Base-by-base conservation (phyloP, 345 rosid species). In the Lepidium didymum region DNA sequence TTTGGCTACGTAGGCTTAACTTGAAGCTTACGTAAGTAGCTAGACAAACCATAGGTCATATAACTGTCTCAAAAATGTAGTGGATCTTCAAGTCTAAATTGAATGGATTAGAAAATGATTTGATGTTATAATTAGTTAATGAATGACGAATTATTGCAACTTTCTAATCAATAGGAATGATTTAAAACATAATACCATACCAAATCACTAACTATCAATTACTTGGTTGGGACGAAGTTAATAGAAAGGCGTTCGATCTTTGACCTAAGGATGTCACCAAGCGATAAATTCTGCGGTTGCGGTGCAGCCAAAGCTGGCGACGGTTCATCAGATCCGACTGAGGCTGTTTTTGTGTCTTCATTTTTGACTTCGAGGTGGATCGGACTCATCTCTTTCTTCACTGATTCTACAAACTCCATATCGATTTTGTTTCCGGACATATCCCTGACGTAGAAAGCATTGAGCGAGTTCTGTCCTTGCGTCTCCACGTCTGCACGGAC, bases 1-100 rank as follows among this genome's bases (percentile, higher is more conserved):
- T 93, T 27, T 93, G 98, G 97, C 84, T 93, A 57, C 78, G 98
- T 64, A 83, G 98, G 77, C 59, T 90, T 67, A 88, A 93, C 75
- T 8, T 77, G 67, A 80, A 47, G 79, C 73, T 80, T 11, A 59
- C 36, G 55, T 89, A 82, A 57, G 27, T 8, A 43, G 11, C 33
- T 29, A 29, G 33, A 29, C 34, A 2, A 35, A 21, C 56, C 58
- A 8, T 49, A 56, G 53, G 52, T 41, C 42, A 40, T 27, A 14
- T 19, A 19, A 19, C 21, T 19, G 29, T 18, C 38, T 70, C 54
- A 41, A 31, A 61, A 52, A 13, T 70, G 55, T 70, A 43, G 62
- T 34, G 29, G n/a, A n/a, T 68, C 18, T 34, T 34, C 10, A 51
- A 19, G 50, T 58, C 49, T 47, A 57, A 50, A 69, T 49, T 47